A percentile compares a stretch with the other conserved stretches of the same genome.
Evolutionary conservation across 192 early-diverging fungal species (phyloP).

Genomic region (Gigaspora rosea): DNA sequence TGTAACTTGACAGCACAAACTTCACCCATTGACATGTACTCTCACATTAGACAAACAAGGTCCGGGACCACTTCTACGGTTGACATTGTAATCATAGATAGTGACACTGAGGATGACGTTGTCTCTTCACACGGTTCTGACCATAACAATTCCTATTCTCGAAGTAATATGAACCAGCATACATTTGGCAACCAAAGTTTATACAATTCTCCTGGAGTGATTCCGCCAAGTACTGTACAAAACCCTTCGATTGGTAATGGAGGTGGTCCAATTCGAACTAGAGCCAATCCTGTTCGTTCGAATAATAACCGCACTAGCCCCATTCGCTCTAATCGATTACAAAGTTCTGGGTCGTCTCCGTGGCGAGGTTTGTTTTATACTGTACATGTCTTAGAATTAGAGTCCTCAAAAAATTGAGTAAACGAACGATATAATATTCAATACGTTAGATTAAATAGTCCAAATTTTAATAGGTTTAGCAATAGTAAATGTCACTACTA

Average conservation of each 20-base stretch:
- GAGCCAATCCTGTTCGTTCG: neutral
- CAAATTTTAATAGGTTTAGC: neutral
- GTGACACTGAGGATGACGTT: slow-evolving; percentile 2
- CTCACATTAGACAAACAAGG: no score
- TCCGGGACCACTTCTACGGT: neutral
- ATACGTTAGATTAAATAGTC: no score
- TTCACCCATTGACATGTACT: neutral
- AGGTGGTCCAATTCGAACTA: neutral
- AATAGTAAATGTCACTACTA: neutral
- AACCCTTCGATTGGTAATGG: neutral
- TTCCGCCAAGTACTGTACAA: neutral
- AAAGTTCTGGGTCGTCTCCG: no score
- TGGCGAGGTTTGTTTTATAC: no score
- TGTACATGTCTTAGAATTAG: no score
- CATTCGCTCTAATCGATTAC: no score
- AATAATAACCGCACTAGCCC: no score
- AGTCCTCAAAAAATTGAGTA: no score
- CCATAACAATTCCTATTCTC: neutral
- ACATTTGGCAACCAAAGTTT: neutral
- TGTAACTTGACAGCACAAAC: neutral
- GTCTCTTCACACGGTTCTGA: neutral
- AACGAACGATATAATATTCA: no score
- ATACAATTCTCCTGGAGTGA: neutral
- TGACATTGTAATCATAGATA: neutral
- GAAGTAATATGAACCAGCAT: neutral